phyloP scores from a whole-genome alignment of 805 yeast species.

The Candida adriatica region DNA sequence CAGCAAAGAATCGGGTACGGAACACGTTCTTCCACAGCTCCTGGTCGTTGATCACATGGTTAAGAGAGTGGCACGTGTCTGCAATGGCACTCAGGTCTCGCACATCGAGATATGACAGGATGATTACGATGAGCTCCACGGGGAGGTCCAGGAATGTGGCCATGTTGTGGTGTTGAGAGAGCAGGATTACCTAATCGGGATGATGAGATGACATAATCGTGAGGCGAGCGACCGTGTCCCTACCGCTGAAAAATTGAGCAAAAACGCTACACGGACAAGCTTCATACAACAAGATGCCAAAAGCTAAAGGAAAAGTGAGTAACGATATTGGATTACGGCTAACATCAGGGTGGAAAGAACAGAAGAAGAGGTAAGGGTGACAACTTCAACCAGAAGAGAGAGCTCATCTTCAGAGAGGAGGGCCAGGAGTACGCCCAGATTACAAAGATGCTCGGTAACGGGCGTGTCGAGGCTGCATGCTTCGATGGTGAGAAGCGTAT shows the following conservation, averaged over 20 bases:
- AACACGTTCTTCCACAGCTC: conserved; percentile 37
- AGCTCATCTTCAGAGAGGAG: conserved; percentile 83
- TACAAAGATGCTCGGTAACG: conserved; percentile 96
- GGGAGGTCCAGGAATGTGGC: conserved; percentile 24
- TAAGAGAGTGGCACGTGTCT: conserved; percentile 24
- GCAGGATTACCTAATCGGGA: background rate
- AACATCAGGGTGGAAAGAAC: conserved; percentile 65
- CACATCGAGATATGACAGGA: conserved; percentile 31
- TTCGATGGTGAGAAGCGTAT: conserved; percentile 91
- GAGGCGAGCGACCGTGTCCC: too few species aligned
- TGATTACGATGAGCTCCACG: conserved; percentile 28
- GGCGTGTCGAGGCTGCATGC: conserved; percentile 91
- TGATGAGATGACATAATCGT: too few species aligned
- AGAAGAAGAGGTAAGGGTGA: conserved; percentile 98
- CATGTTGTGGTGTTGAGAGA: conserved; percentile 1
- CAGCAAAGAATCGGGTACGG: conserved; percentile 22
- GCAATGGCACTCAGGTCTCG: conserved; percentile 28
- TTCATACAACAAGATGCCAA: conserved; percentile 45
- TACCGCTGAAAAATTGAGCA: background rate
- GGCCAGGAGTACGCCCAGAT: conserved; percentile 99
- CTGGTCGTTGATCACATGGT: conserved; percentile 29
- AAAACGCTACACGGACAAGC: background rate
- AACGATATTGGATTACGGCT: conserved; percentile 7
- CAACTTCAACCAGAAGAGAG: conserved; percentile 87
- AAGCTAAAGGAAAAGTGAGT: conserved; percentile 51